Base-by-base conservation (phyloP, 208 protist genomes). In the Acanthamoeba culbertsoni region DNA sequence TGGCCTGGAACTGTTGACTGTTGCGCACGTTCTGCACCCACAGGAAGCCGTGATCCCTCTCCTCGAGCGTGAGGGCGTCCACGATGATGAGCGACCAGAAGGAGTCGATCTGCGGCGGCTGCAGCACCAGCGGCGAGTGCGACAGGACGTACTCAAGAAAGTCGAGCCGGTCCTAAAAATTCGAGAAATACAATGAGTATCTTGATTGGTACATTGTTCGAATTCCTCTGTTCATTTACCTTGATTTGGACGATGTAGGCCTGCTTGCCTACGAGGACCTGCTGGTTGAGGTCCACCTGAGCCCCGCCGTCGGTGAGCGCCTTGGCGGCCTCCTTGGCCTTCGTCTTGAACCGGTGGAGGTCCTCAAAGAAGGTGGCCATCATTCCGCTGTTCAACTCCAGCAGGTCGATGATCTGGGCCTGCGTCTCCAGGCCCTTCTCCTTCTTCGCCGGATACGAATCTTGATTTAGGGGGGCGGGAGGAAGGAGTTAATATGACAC, bases 21-120 rank as follows among this genome's bases (percentile, higher is more conserved):
- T 90, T 90, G 6, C 86, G 8, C 59, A 75, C 86, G 42, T 51
- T 68, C 62, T 92, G 43, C 86, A 92, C 40, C 86, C 86, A 92
- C 6, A 46, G 26, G 43, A 92, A 75, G 62, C 37, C 53, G 42
- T 77, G 86, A 35, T 92, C 86, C 20, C 62, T 53, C 86, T 92
- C 86, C 43, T 75, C 59, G 35, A 75, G 43, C 14, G 53, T 75
- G 6, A 92, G 59, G 12, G 86, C 86, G 4, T 92, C 59, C 18
- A 57, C 46, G 40, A 92, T 75, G 7, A 92, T n/a, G 28, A 42
- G 55, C 28, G 53, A 12, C 86, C 86, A 92, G 43, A 92, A 75
- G n/a, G 33, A n/a, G 31, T 92, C 86, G 40, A 75, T 42, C 59
- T 75, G 55, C 59, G 42, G 37, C 10, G 53, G 16, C 43, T 51